phyloP scores from a whole-genome alignment of 2,329 filamentous ascomycete genomes.

The Ceratocystis albifundus region DNA sequence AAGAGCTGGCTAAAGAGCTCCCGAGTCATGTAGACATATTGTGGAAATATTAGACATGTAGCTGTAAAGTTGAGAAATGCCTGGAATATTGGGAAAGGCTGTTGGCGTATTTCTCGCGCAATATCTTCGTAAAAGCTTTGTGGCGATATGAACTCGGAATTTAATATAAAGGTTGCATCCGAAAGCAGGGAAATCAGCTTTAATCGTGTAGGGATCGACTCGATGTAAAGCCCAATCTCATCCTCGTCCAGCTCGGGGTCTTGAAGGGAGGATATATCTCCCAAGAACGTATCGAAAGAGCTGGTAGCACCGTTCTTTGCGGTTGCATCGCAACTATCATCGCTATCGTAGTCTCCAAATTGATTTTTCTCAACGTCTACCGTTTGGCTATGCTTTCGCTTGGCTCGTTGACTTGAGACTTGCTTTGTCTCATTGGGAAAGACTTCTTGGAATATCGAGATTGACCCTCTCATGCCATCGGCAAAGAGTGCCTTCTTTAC shows the following conservation, averaged over 20 bases:
- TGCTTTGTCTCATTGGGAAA: constrained; percentile 53
- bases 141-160: constrained; percentile 32
- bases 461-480: constrained; percentile 44
- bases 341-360: constrained; percentile 44
- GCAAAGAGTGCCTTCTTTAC: constrained; percentile 58
- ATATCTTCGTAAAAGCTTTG: constrained; percentile 49
- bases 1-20: constrained; percentile 38
- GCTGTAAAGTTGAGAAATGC: constrained; percentile 22
- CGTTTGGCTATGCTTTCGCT: constrained; percentile 38
- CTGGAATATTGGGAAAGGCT: constrained; percentile 21
- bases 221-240: constrained; percentile 30
- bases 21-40: constrained; percentile 37
- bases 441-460: constrained; percentile 50
- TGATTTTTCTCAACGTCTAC: constrained; percentile 50
- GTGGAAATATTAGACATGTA: constrained; percentile 31
- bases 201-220: constrained; percentile 50
- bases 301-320: not conserved
- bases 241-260: constrained; percentile 17
- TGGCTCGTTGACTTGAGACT: constrained; percentile 33
- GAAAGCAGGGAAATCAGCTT: constrained; percentile 50
- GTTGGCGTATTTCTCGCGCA: constrained; percentile 34
- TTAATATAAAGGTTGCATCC: constrained; percentile 38
- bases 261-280: constrained; percentile 10
- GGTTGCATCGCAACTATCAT: constrained; percentile 27
- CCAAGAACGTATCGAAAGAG: not conserved